Evolutionary conservation across 495 filamentous ascomycete species (phyloP), one percentile per base, ranked within the genome.

Genomic region (Eremomyces bilateralis): DNA sequence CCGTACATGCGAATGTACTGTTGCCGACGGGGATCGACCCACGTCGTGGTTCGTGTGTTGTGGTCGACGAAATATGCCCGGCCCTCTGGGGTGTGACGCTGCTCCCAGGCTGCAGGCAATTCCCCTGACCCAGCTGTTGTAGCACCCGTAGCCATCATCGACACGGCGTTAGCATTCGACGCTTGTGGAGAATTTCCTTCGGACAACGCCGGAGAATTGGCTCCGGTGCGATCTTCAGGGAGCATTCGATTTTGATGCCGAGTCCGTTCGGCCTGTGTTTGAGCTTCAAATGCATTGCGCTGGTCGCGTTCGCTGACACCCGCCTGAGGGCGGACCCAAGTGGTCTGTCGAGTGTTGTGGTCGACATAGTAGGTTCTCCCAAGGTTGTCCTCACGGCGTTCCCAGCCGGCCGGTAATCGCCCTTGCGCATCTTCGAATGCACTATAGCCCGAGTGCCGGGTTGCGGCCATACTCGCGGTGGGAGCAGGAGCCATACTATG

Each of bases 331-430:
- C 88, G 63, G 42, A 73, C 81, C 88, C 88, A 97, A 33, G 85
- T 97, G 8, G 88, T 97, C 31, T 84, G 83, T 42, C 88, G 67
- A 3, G 85, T 91, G 52, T 97, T 97, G 53, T 97, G 88, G 52
- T 97, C 88, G 21, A 97, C 88, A 55, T 97, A 97, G 50, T 97
- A 97, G n/a, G 84, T 95, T 45, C 88, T 73, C 36, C 90, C 90
- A 25, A 97, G 58, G 47, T 95, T 83, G 54, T 97, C 88, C 50
- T 95, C 88, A 28, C 88, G 69, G 31, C 90, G 70, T 54, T 97
- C 88, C 85, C 90, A 97, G 22, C 88, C 88, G 33, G 77, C 72
- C 15, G 88, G 88, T 41, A 97, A 57, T 49, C 85, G 73, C 31
- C 88, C 88, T 50, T 92, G 83, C 21, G 73, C 70, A 51, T 97